phyloP scores from a whole-genome alignment of 208 protist species.

The Endotrypanum monterogeii region DNA sequence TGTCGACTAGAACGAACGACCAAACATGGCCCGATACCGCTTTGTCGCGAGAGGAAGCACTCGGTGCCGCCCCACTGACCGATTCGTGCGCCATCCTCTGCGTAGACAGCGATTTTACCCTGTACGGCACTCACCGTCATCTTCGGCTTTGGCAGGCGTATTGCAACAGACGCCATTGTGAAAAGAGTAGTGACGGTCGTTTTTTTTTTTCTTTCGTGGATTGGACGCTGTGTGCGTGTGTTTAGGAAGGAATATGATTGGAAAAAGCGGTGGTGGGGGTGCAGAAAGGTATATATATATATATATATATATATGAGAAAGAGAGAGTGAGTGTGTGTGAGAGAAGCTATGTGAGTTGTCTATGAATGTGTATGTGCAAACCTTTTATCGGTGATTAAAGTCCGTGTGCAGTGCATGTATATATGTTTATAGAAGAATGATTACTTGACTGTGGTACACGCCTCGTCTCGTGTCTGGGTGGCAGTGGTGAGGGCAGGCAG shows the following conservation, averaged over 20 bases:
- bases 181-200: not conserved
- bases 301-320: no score
- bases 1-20: constrained; percentile 74
- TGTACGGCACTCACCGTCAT: constrained; percentile 58
- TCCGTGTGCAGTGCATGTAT: not conserved
- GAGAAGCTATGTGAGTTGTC: not conserved
- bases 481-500: no score
- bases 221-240: constrained; percentile 2
- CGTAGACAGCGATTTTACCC: constrained; percentile 58
- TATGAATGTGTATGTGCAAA: not conserved
- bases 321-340: not conserved
- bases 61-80: constrained; percentile 85
- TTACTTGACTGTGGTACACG: not conserved
- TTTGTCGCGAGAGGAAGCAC: constrained; percentile 81
- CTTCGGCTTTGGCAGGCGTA: constrained; percentile 49
- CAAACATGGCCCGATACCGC: constrained; percentile 71
- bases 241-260: not conserved
- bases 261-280: not conserved
- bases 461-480: no score
- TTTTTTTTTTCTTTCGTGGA: not conserved
- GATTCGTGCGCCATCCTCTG: constrained; percentile 67
- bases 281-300: not conserved
- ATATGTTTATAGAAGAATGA: not conserved
- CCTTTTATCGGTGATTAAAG: not conserved
- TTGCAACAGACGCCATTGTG: constrained; percentile 23